phyloP scores from a whole-genome alignment of 202 grass and related monocot species.

The Panicum virgatum region DNA sequence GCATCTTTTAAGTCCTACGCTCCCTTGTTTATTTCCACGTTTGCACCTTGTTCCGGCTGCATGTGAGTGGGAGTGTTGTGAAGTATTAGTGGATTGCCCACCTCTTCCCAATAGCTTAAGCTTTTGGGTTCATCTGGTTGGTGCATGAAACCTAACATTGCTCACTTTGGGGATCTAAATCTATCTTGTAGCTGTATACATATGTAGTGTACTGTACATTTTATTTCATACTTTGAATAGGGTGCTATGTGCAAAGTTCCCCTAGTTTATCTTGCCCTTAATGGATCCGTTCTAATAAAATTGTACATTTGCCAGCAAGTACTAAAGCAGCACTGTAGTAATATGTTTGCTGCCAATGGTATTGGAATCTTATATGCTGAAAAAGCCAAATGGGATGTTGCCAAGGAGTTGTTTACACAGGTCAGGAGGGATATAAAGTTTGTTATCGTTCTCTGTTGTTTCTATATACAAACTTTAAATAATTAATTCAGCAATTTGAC shows the following conservation, averaged over 20 bases:
- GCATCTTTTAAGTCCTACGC: too few relatives aligned
- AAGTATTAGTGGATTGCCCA: too few relatives aligned
- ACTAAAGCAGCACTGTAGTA: constrained; percentile 71
- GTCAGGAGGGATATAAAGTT: constrained; percentile 36
- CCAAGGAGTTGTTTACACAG: constrained; percentile 98
- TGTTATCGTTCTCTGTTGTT: constrained; percentile 31
- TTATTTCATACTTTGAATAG: neutral
- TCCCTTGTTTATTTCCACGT: too few relatives aligned
- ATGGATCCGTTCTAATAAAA: neutral
- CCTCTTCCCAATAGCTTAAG: too few relatives aligned
- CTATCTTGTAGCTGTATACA: constrained; percentile 32
- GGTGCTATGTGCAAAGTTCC: neutral
- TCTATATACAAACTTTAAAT: constrained; percentile 15
- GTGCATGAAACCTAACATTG: too few relatives aligned
- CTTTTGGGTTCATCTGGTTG: too few relatives aligned
- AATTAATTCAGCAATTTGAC: constrained; percentile 35
- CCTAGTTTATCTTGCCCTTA: neutral
- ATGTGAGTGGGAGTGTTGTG: too few relatives aligned
- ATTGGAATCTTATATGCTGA: constrained; percentile 88
- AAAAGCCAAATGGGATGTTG: constrained; percentile 89
- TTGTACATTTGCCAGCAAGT: constrained; percentile 40
- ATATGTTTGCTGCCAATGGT: constrained; percentile 98
- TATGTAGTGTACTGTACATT: neutral
- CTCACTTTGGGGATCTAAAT: constrained; percentile 18
- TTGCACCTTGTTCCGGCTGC: too few relatives aligned